Evolutionary conservation across 192 early-diverging fungal genomes (phyloP), one percentile per base, ranked within the genome.

Genomic region (Linnemannia zychae): DNA sequence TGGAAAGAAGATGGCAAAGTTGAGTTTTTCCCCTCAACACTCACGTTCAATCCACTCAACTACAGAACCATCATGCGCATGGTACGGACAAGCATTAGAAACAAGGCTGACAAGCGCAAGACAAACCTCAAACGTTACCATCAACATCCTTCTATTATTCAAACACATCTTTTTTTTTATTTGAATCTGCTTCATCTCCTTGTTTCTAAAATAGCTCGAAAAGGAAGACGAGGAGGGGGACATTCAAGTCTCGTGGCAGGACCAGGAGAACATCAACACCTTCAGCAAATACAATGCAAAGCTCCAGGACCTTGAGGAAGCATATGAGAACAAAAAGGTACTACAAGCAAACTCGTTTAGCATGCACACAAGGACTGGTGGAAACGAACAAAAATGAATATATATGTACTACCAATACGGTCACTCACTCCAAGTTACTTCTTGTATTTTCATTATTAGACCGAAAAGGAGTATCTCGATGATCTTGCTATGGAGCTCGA

Each of bases 251-350:
- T 95, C 94, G n/a, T 98, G 97, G 97, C 94, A 96, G 79, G 98
- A 99, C 87, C 98, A 99, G 89, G 89, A 96, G 74, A 95, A 95
- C 73, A 99, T 99, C 88, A 99, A 99, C 91, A 79, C 90, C 53
- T 99, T 99, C 82, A 95, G 94, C 88, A 95, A 94, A 90, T 90
- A 96, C 48, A 98, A 97, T 77, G 86, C 90, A 36, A 92, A 91
- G 36, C 80, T 96, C 71, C 94, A 96, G 80, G 89, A 92, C 53
- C 83, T 97, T 13, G 96, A 98, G 75, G 96, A 95, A 37, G 84
- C 87, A 37, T 96, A 96, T 88, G 92, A 94, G 67, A 90, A 90
- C n/a, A 91, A 94, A 67, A 97, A 98, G 93, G 95, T 96, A 81
- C 18, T 49, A n/a, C n/a, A 50, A 48, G 28, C 38, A 11, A 44